Percentiles rank a stretch among this genome's conserved stretches.
phyloP scores from a whole-genome alignment of 768 basidiomycete species.

The Russula brevipes region DNA sequence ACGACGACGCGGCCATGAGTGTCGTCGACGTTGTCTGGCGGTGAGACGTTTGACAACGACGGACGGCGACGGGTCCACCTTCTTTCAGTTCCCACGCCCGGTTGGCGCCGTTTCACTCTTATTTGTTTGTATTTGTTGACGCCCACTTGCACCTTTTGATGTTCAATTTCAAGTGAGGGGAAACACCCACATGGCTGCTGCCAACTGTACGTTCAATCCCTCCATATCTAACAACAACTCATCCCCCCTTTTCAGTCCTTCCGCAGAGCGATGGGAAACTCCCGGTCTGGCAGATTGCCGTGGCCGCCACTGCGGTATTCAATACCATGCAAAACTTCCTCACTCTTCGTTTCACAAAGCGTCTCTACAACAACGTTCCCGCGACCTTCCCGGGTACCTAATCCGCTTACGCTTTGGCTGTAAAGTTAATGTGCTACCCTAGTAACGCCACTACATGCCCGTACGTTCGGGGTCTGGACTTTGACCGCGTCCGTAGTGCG shows the following conservation, averaged over 20 bases:
- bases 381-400: slow-evolving; percentile 26
- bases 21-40: slow-evolving; percentile 28
- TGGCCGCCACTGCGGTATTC: slow-evolving; percentile 72
- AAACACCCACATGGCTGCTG: background rate
- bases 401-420: background rate
- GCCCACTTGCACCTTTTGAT: no score
- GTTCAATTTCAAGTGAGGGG: no score
- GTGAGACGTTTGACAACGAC: slow-evolving; percentile 21
- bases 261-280: slow-evolving; percentile 66
- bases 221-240: background rate
- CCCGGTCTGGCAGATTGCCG: slow-evolving; percentile 83
- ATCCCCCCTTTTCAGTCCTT: slow-evolving; percentile 40
- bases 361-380: slow-evolving; percentile 57
- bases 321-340: slow-evolving; percentile 81
- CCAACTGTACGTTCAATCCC: background rate
- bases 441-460: slow-evolving; percentile 85
- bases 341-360: slow-evolving; percentile 71
- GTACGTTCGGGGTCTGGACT: slow-evolving; percentile 92
- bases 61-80: background rate
- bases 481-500: slow-evolving; percentile 79
- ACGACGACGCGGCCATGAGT: slow-evolving; percentile 31
- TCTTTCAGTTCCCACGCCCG: slow-evolving; percentile 19
- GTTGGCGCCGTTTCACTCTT: slow-evolving; percentile 2
- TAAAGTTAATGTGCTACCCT: slow-evolving; percentile 7
- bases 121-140: background rate